Percentiles rank a stretch among this genome's conserved stretches.
Conservation (phyloP, 306 rosid genomes). For the Trifolium subterraneum region DNA sequence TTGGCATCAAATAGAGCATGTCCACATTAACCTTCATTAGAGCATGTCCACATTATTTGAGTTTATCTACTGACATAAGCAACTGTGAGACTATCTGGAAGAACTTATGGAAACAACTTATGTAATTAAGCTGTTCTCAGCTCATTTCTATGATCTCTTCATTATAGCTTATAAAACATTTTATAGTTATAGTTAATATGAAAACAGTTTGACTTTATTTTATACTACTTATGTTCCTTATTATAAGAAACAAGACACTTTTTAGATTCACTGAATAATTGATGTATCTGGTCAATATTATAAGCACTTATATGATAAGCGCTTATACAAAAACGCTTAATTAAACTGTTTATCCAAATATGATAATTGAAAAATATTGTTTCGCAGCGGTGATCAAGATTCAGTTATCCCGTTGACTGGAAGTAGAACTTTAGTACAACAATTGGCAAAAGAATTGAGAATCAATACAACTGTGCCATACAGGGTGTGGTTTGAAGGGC, state of each 20-base stretch:
- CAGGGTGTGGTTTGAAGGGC: conserved; percentile 91
- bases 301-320: too few species aligned
- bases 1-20: too few species aligned
- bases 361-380: conserved; percentile 10
- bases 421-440: conserved; percentile 75
- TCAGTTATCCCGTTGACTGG: conserved; percentile 95
- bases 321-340: too few species aligned
- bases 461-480: conserved; percentile 82
- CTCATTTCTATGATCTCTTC: neutral
- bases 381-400: conserved; percentile 93
- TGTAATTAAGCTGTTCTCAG: neutral
- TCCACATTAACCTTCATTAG: too few species aligned
- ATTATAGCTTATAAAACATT: neutral
- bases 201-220: neutral
- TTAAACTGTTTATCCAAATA: too few species aligned
- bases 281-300: too few species aligned
- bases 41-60: too few species aligned
- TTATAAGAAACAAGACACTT: too few species aligned
- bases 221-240: too few species aligned
- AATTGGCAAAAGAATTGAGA: conserved; percentile 63
- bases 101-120: neutral
- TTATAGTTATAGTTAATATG: neutral
- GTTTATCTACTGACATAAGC: too few species aligned
- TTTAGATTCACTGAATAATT: too few species aligned
- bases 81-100: neutral